Evolutionary conservation across 345 rosid genomes (phyloP), one percentile per base, ranked within the genome.

Genomic region (Psidium guajava): DNA sequence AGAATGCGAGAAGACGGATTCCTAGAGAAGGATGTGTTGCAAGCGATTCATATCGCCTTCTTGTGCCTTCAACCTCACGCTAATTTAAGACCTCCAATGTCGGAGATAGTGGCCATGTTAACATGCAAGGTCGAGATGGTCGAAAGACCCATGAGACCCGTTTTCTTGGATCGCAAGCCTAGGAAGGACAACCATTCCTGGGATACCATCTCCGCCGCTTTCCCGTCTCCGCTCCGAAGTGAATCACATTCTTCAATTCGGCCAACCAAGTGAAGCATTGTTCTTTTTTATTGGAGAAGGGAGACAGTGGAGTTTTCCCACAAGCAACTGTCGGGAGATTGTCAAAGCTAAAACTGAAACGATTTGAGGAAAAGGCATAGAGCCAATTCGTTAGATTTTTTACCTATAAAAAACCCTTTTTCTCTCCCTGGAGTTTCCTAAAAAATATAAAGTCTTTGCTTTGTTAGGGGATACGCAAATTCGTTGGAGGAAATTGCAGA

Each of bases 1-100:
- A 89, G 90, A 85, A 52, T 94, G 85, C 85, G 52, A 77, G 86
- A 88, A 61, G 85, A 89, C 2, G 92, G 92, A 49, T 81, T 80
- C 32, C 54, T 59, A 32, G 91, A 92, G 89, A 87, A 86, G 64
- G 93, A 91, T 18, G 91, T 91, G 47, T 7, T 91, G 87, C 91
- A 87, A n/a, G 87, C 86, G 36, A 89, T 93, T 32, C 85, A 89
- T 20, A 92, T 90, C 8, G 94, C 97, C n/a, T 88, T 92, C 52
- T 84, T 93, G 15, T 91, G 94, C 83, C 93, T 93, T 69, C 97
- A 93, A 54, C 91, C 93, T 53, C 90, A 88, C 7, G 91, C 92
- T 24, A 88, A 87, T 82, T 82, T 87, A 28, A 85, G 97, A 82
- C 95, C 97, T 8, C 92, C 90, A 3, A 93, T 94, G 97, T 94